phyloP scores from a whole-genome alignment of 139 green algal genomes.

The Chlamydomonas sp. region DNA sequence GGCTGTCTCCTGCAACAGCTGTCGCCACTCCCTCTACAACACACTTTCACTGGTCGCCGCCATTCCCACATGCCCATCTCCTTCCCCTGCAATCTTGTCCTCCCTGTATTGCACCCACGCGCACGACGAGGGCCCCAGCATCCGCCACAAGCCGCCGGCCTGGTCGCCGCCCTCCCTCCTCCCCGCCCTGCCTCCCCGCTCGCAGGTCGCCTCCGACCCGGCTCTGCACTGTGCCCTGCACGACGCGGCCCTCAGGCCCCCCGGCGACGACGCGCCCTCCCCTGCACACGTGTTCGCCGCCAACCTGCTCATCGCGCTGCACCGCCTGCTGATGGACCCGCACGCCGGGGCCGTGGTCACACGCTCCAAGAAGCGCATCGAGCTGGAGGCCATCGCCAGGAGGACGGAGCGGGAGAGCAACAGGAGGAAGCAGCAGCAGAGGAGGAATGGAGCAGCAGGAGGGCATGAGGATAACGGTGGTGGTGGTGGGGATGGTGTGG shows the following conservation, averaged over 20 bases:
- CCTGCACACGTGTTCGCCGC: not conserved
- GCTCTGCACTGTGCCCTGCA: not conserved
- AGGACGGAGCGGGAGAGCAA: too few relatives aligned
- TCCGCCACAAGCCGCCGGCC: not conserved
- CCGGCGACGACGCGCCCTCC: not conserved
- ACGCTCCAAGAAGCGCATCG: not conserved
- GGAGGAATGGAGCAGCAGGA: too few relatives aligned
- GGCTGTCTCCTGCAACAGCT: not conserved
- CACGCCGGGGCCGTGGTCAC: not conserved
- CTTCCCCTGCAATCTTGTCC: too few relatives aligned
- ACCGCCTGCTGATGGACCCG: conserved; percentile 8
- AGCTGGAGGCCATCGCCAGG: not conserved
- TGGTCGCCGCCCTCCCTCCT: not conserved
- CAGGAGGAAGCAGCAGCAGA: too few relatives aligned
- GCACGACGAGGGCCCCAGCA: too few relatives aligned
- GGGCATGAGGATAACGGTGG: too few relatives aligned
- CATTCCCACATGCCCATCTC: too few relatives aligned
- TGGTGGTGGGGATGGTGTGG: not conserved
- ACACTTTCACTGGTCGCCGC: not conserved
- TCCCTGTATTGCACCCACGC: too few relatives aligned
- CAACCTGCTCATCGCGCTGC: conserved; percentile 4
- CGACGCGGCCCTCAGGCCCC: not conserved
- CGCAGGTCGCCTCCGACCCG: not conserved
- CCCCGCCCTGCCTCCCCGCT: too few relatives aligned
- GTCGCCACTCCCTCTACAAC: not conserved